These are phyloP conservation scores for Gossypium ekmanianum DNA, from an alignment of 345 rosid species.

Conservation along the genomic window DNA sequence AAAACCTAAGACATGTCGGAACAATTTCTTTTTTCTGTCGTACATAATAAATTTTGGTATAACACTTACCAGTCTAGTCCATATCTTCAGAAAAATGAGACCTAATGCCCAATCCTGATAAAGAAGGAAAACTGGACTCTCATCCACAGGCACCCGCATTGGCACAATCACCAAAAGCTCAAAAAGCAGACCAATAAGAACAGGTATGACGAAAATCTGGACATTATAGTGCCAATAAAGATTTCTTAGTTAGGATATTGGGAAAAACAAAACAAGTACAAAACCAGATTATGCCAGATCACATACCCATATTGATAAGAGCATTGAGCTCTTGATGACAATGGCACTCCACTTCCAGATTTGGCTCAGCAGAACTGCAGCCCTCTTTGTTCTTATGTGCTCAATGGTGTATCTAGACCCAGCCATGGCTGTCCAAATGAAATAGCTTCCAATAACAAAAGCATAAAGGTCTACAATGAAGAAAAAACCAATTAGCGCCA, in stretches of 20 bases:
- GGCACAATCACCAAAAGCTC: constrained; percentile 99
- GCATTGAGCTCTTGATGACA: constrained; percentile 73
- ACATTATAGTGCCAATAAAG: not conserved
- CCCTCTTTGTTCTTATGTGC: constrained; percentile 71
- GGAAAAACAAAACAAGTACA: not conserved
- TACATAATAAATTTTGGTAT: not conserved
- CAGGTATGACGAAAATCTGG: constrained; percentile 92
- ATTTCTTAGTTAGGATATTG: not conserved
- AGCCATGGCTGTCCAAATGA: constrained; percentile 84
- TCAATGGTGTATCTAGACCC: constrained; percentile 84
- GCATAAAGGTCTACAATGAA: constrained; percentile 73
- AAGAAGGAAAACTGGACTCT: constrained; percentile 96
- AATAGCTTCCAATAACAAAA: constrained; percentile 88
- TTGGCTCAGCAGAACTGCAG: constrained; percentile 59
- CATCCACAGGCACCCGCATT: constrained; percentile 97
- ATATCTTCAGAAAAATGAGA: constrained; percentile 91
- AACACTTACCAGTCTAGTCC: constrained; percentile 85
- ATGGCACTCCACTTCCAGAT: constrained; percentile 90
- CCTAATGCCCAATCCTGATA: constrained; percentile 99
- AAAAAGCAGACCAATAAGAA: constrained; percentile 86
- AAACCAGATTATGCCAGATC: constrained; percentile 5
- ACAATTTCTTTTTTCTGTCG: not conserved
- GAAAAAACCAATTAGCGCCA: constrained; percentile 19
- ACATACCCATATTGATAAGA: constrained; percentile 90
- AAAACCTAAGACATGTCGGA: not conserved